Evolutionary conservation across 352 stramenopile genomes (phyloP), one percentile per base, ranked within the genome.

Genomic region (Blastocystis sp.): DNA sequence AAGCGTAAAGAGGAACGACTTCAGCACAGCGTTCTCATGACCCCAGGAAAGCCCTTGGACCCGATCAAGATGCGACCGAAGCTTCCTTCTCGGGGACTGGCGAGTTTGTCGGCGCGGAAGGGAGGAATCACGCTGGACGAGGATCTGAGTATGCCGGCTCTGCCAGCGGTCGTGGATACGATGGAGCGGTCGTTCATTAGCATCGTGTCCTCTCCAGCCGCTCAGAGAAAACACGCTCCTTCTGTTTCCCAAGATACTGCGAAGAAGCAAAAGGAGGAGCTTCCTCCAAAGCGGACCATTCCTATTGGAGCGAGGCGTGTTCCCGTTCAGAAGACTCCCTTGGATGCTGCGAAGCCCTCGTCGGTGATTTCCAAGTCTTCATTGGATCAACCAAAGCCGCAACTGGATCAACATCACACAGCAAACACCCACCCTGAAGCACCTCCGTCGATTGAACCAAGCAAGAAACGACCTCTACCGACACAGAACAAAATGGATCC

Each of bases 1-100:
- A 81, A 81, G 51, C 44, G 69, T 32, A 54, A 81, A 44, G 69
- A 81, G 40, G 69, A 81, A 29, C 40, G 46, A 18, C 16, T 51
- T 9, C 63, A 75, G 32, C 63, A 59, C 4, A 59, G 51, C 32
- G n/a, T 59, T 11, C 3, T 59, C 11, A 59, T 6, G n/a, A 59
- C 51, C 7, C 51, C 51, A 59, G 32, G 51, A 6, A 59, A 59
- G 51, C 11, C 51, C 11, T 59, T 2, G 3, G 51, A 59, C 51
- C 3, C n/a, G 18, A 59, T 27, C 51, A n/a, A n/a, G 49, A 59
- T 32, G 36, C 16, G 21, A n/a, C 14, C 42, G 24, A 7, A 11
- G 16, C n/a, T 44, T 11, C 34, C 61, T 7, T 72, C 61, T 51
- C 61, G 61, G 14, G 51, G n/a, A 2, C 11, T 59, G 11, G 32